These are phyloP conservation scores for Iris pallida DNA, from an alignment of 116 monocot genomes.

Conservation along the genomic window DNA sequence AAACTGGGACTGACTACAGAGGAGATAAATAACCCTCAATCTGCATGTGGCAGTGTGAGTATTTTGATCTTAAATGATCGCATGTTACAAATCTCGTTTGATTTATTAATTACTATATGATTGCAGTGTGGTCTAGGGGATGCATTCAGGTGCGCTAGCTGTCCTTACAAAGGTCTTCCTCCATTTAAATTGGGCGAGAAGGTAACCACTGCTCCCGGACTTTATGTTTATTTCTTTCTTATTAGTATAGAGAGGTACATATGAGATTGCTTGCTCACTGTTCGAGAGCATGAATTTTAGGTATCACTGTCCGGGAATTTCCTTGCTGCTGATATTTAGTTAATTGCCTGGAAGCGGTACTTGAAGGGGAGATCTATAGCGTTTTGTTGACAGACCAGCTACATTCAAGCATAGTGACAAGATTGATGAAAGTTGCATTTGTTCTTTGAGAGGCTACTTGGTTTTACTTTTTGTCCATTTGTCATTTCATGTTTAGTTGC, in stretches of 20 bases:
- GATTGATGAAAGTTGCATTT: too few species aligned
- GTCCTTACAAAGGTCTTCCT: conserved; percentile 86
- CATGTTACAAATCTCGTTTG: not conserved
- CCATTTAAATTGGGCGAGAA: conserved; percentile 83
- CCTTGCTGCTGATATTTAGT: conserved; percentile 53
- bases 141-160: conserved; percentile 77
- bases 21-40: conserved; percentile 79
- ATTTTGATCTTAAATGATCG: not conserved
- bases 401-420: too few species aligned
- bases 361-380: too few species aligned
- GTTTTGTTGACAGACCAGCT: too few species aligned
- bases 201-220: conserved; percentile 22
- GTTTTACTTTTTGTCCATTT: too few species aligned
- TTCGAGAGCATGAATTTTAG: conserved; percentile 17
- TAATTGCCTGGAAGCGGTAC: too few species aligned
- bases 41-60: conserved; percentile 88
- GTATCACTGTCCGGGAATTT: conserved; percentile 46
- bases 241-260: not conserved
- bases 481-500: too few species aligned
- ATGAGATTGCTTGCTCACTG: not conserved
- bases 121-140: conserved; percentile 87
- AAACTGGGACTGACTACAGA: conserved; percentile 73
- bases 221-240: not conserved
- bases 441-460: too few species aligned
- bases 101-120: not conserved